Percentiles rank a stretch among this genome's conserved stretches.
These are phyloP conservation scores for Parasarocladium wereldwijsianum DNA, from an alignment of 2,329 filamentous ascomycete species.

Conservation along the genomic window DNA sequence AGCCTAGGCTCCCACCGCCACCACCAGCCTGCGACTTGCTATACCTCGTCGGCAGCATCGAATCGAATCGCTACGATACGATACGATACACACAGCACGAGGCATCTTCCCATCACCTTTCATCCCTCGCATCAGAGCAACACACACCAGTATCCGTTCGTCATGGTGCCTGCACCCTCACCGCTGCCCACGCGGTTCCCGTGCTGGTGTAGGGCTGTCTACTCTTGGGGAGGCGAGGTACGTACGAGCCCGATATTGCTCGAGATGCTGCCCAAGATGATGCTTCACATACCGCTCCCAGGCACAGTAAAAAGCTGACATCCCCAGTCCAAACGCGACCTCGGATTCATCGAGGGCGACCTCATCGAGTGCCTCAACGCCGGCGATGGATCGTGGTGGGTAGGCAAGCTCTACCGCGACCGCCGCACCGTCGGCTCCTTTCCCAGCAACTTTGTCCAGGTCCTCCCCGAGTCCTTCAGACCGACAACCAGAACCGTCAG, in stretches of 20 bases:
- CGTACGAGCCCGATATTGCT: slow-evolving; percentile 6
- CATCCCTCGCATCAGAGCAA: too few relatives aligned
- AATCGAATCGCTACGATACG: too few relatives aligned
- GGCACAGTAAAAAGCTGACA: slow-evolving; percentile 6
- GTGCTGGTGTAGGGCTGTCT: slow-evolving; percentile 82
- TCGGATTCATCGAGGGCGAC: slow-evolving; percentile 95
- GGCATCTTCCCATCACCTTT: too few relatives aligned
- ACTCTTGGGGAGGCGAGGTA: slow-evolving; percentile 85
- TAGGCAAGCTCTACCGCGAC: slow-evolving; percentile 78
- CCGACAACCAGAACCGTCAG: slow-evolving; percentile 52
- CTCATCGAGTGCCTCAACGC: slow-evolving; percentile 97
- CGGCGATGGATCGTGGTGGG: slow-evolving; percentile 98
- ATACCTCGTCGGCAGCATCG: too few relatives aligned
- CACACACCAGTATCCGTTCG: too few relatives aligned
- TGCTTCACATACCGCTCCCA: background rate
- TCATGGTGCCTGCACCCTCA: slow-evolving; percentile 40
- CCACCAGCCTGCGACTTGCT: too few relatives aligned
- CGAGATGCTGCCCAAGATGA: background rate
- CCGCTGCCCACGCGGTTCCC: slow-evolving; percentile 66
- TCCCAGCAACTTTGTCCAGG: slow-evolving; percentile 91
- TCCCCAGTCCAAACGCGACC: slow-evolving; percentile 65
- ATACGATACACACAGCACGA: too few relatives aligned
- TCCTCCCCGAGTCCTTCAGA: slow-evolving; percentile 73
- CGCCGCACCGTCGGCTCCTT: slow-evolving; percentile 84
- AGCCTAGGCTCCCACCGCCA: too few relatives aligned